Evolutionary conservation across 192 early-diverging fungal genomes (phyloP).

Genomic region (Coemansia sp.): DNA sequence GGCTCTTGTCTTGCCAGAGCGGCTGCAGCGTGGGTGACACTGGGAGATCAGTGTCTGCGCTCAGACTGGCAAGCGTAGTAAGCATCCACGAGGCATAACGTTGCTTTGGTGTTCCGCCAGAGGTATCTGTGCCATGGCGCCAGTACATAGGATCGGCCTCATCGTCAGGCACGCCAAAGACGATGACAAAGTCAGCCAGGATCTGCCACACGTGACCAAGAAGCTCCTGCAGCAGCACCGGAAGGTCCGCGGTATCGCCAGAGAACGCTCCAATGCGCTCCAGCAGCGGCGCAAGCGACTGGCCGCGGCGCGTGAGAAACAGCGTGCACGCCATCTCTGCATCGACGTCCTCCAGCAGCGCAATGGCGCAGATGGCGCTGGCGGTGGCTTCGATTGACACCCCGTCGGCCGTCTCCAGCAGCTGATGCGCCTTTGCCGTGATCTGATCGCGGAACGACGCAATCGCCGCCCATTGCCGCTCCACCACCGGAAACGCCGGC

Average conservation of each 20-base stretch:
- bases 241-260: background rate
- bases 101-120: background rate
- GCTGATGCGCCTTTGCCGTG: conserved; percentile 11
- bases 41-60: conserved; percentile 41
- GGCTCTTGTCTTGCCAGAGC: background rate
- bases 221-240: conserved; percentile 18
- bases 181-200: conserved; percentile 27
- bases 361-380: conserved; percentile 37
- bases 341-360: conserved; percentile 40
- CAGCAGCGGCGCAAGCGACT: conserved; percentile 25
- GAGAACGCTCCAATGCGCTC: conserved; percentile 1
- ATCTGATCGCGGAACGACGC: conserved; percentile 44
- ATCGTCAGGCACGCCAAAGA: conserved; percentile 27
- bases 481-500: conserved; percentile 44
- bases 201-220: conserved; percentile 23
- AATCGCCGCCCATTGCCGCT: conserved; percentile 38
- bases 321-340: conserved; percentile 38
- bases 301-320: conserved; percentile 36
- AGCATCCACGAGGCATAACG: conserved; percentile 36
- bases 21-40: conserved; percentile 13
- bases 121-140: background rate
- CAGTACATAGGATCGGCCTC: background rate
- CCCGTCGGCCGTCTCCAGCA: conserved; percentile 11
- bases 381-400: conserved; percentile 8
- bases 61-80: conserved; percentile 38